Evolutionary conservation across 164 flowering plant species (phyloP).

Genomic region (Taxillus chinensis): DNA sequence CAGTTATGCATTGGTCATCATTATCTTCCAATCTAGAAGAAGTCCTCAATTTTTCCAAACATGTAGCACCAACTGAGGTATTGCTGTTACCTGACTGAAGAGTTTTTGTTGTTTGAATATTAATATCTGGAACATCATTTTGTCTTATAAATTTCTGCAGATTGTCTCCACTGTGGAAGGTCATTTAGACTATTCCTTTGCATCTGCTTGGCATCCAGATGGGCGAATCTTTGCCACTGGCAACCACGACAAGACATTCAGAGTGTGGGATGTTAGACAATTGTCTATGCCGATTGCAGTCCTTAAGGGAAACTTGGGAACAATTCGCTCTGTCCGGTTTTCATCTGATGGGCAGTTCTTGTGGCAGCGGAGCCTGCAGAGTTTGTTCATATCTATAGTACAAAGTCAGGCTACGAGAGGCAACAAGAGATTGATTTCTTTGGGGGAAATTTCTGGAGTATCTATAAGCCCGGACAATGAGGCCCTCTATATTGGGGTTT

Average conservation of each 20-base stretch:
- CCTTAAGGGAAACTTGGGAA: conserved; percentile 50
- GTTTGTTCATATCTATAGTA: conserved; percentile 48
- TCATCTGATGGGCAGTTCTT: conserved; percentile 54
- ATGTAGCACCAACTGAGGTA: conserved; percentile 44
- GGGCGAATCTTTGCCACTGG: conserved; percentile 58
- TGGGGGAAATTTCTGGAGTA: conserved; percentile 64
- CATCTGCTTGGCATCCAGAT: conserved; percentile 66
- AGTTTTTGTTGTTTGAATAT: too few species aligned
- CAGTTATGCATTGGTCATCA: conserved; percentile 52
- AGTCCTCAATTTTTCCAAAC: conserved; percentile 38
- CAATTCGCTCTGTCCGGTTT: conserved; percentile 44
- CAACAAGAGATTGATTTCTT: conserved; percentile 65
- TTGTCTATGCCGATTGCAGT: conserved; percentile 31
- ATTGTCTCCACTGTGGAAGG: conserved; percentile 35
- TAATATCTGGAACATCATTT: not conserved
- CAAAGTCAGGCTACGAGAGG: conserved; percentile 27
- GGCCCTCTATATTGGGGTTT: conserved; percentile 47
- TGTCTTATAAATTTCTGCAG: conserved; percentile 13
- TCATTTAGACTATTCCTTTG: conserved; percentile 54
- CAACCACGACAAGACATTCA: conserved; percentile 60
- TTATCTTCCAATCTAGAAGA: conserved; percentile 25
- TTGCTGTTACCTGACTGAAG: not conserved
- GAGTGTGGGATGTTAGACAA: conserved; percentile 55
- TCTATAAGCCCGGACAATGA: conserved; percentile 56
- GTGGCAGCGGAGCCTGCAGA: conserved; percentile 65